These are phyloP conservation scores for Leccinum disarticulatum DNA, from an alignment of 768 basidiomycete genomes.

Conservation along the genomic window DNA sequence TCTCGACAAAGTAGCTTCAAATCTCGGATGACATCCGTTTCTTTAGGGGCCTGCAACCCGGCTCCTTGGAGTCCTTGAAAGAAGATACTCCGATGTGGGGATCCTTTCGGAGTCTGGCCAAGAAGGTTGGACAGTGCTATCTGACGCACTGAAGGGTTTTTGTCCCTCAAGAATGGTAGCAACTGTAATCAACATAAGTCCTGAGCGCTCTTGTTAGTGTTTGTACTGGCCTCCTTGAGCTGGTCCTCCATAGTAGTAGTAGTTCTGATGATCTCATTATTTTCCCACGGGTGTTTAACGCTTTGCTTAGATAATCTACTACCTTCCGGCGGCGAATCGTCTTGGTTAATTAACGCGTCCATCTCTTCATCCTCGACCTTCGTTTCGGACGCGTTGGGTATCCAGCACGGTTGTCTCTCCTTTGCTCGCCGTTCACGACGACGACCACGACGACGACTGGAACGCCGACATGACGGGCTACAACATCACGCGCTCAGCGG, in stretches of 20 bases:
- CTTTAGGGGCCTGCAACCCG: constrained; percentile 57
- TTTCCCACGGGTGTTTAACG: constrained; percentile 25
- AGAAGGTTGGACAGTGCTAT: constrained; percentile 84
- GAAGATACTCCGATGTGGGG: constrained; percentile 75
- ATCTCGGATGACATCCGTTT: constrained; percentile 72
- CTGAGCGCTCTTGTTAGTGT: not conserved
- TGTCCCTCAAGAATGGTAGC: constrained; percentile 79
- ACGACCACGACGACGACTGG: constrained; percentile 15
- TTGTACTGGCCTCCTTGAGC: constrained; percentile 37
- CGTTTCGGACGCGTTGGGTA: not conserved
- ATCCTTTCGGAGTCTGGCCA: constrained; percentile 70
- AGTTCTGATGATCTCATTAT: constrained; percentile 15
- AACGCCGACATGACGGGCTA: constrained; percentile 59
- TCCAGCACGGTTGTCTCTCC: not conserved
- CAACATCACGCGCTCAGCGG: constrained; percentile 66
- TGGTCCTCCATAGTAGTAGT: constrained; percentile 32
- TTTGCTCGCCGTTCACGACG: constrained; percentile 3
- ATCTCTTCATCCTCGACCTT: constrained; percentile 2
- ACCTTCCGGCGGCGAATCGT: not conserved
- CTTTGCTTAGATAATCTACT: constrained; percentile 23
- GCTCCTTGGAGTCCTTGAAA: constrained; percentile 58
- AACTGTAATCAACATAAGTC: constrained; percentile 49
- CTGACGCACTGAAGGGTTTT: constrained; percentile 84
- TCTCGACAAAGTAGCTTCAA: constrained; percentile 87
- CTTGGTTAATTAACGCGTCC: constrained; percentile 24